phyloP scores from a whole-genome alignment of 495 filamentous ascomycete genomes.

The Penicillium desertorum region DNA sequence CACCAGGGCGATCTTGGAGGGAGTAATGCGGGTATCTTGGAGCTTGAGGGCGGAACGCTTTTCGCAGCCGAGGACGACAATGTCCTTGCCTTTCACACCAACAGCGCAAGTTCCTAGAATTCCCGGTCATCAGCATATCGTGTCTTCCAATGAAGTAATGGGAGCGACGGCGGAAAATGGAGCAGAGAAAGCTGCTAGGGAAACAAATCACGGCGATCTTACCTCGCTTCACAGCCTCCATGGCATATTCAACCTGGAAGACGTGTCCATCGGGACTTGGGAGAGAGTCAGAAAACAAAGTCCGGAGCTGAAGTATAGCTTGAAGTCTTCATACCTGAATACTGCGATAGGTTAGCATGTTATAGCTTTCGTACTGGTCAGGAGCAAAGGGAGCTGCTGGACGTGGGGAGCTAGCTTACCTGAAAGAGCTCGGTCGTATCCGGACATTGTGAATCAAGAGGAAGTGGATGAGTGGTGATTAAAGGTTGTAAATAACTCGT shows the following conservation, averaged over 20 bases:
- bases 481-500: conserved; percentile 1
- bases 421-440: conserved; percentile 93
- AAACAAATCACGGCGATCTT: conserved; percentile 22
- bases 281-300: conserved; percentile 27
- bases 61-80: conserved; percentile 96
- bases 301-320: conserved; percentile 16
- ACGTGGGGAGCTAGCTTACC: conserved; percentile 54
- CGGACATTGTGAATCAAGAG: conserved; percentile 65
- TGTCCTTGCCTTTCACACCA: conserved; percentile 90
- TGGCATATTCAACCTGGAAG: conserved; percentile 99
- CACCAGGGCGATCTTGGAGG: conserved; percentile 92
- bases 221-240: conserved; percentile 98
- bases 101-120: conserved; percentile 89
- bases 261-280: conserved; percentile 96
- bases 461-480: conserved; percentile 1
- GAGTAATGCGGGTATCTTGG: conserved; percentile 98
- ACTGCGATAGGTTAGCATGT: conserved; percentile 27
- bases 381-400: conserved; percentile 31
- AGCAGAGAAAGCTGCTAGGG: conserved; percentile 2
- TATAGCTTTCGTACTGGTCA: conserved; percentile 5
- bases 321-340: conserved; percentile 28
- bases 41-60: conserved; percentile 99
- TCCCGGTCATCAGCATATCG: conserved; percentile 16
- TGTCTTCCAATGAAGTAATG: conserved; percentile 2
- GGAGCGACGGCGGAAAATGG: background rate